Evolutionary conservation across 495 filamentous ascomycete genomes (phyloP), one percentile per base, ranked within the genome.

Genomic region (Penicillium coprophilum): DNA sequence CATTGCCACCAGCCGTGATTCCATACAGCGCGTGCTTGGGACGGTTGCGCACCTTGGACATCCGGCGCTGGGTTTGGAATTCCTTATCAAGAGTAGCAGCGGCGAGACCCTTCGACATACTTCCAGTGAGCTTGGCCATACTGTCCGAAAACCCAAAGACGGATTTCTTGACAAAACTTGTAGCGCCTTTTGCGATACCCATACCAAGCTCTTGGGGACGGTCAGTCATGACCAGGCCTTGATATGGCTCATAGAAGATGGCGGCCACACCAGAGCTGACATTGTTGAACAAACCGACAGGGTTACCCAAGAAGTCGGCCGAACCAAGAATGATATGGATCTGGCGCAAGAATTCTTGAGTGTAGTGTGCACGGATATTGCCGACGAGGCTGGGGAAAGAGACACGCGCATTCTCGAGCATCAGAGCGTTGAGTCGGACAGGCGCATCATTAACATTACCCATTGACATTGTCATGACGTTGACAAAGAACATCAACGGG

Each of bases 181-280:
- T 92, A 17, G 95, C 94, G 32, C 94, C 94, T 68, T 97, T 96
- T 12, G 95, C 95, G 60, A 98, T 92, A 13, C 95, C 95, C 50
- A 92, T 78, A 11, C 95, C 94, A 44, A 98, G 83, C 50, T 97
- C 92, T 74, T 97, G 91, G 19, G 94, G 94, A 49, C 87, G 80
- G 65, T 98, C 95, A 0, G 92, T 95, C 87, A 93, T 92, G 67
- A 97, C 93, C 53, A 98, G 81, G 24, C 94, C 94, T 77, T 98
- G 94, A 69, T 97, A 97, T 19, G 94, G 94, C 68, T 97, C 94
- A 74, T 98, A 98, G 78, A 98, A 98, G 63, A 98, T 96, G 63
- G 95, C 94, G 20, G 90, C 90, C 32, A 98, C 89, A 48, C 94
- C 94, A 36, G 94, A 97, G 71, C 90, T 95, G 75, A 98, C 87